These are phyloP conservation scores for Apiospora marii DNA, from an alignment of 2,329 filamentous ascomycete genomes.

Conservation along the genomic window DNA sequence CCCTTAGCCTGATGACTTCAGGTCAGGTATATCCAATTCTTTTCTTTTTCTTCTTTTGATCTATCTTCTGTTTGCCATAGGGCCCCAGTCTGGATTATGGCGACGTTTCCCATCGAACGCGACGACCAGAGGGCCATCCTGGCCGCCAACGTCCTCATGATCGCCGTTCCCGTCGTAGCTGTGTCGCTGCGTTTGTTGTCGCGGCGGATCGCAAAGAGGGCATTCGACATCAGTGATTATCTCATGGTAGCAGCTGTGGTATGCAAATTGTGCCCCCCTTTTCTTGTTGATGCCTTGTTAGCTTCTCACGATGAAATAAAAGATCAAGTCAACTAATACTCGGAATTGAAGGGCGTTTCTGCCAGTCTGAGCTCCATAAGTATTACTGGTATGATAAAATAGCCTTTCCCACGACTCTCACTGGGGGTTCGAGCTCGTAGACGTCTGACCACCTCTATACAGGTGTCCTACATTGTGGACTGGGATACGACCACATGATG, in stretches of 20 bases:
- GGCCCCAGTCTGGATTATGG: background rate
- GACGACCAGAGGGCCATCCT: background rate
- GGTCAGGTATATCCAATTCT: background rate
- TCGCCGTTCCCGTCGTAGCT: background rate
- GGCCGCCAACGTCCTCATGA: background rate
- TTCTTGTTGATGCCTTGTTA: too few species aligned
- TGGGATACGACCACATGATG: slow-evolving; percentile 1
- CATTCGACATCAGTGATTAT: background rate
- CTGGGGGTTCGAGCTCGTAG: too few species aligned
- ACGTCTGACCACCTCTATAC: too few species aligned
- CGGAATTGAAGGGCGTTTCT: background rate
- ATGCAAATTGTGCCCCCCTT: background rate
- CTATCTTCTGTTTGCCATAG: too few species aligned
- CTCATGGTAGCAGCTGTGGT: slow-evolving; percentile 6
- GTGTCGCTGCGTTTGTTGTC: background rate
- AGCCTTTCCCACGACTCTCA: background rate
- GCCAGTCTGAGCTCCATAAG: slow-evolving; percentile 13
- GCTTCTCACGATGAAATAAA: too few species aligned
- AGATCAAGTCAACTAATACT: background rate
- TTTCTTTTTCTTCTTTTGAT: background rate
- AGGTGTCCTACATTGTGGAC: background rate
- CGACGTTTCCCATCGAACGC: background rate
- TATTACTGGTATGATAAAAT: background rate
- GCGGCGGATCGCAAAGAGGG: background rate
- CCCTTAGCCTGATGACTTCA: background rate